These are phyloP conservation scores for Madurella fahalii DNA, from an alignment of 2,329 filamentous ascomycete genomes.

Conservation along the genomic window DNA sequence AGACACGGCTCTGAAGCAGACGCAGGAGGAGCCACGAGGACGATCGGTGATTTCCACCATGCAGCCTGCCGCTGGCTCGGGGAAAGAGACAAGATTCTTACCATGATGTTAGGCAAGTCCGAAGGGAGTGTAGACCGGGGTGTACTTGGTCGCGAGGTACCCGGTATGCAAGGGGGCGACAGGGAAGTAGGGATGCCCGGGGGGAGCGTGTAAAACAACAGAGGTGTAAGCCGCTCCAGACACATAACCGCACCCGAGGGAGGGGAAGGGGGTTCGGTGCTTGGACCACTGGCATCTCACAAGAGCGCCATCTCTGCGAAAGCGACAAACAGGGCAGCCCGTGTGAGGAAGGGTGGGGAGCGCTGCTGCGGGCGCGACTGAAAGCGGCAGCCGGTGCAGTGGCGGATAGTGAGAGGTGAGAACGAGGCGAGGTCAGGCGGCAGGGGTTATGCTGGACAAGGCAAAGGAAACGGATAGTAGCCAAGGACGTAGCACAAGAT, in stretches of 20 bases:
- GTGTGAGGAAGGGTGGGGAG: constrained; percentile 14
- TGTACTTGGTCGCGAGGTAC: constrained; percentile 22
- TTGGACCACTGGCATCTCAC: constrained; percentile 24
- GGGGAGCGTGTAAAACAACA: constrained; percentile 11
- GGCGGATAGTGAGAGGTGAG: constrained; percentile 14
- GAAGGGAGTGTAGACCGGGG: constrained; percentile 12
- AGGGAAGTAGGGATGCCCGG: constrained; percentile 9
- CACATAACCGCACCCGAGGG: constrained; percentile 10
- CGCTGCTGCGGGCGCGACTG: constrained; percentile 18
- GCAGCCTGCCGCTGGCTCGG: constrained; percentile 41
- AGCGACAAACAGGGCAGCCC: constrained; percentile 6
- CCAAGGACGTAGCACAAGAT: constrained; percentile 18
- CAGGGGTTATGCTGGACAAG: constrained; percentile 11
- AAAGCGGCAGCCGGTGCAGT: constrained; percentile 23
- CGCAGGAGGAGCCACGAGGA: constrained; percentile 13
- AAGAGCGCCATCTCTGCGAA: constrained; percentile 23
- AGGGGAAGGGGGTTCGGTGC: constrained; percentile 14
- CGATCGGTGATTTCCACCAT: constrained; percentile 41
- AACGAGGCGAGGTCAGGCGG: constrained; percentile 10
- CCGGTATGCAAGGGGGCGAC: constrained; percentile 20
- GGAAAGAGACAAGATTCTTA: constrained; percentile 38
- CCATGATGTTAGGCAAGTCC: constrained; percentile 42
- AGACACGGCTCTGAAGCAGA: constrained; percentile 11
- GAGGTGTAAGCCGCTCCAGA: constrained; percentile 18
- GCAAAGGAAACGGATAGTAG: background rate